Evolutionary conservation across 805 yeast genomes (phyloP), one percentile per base, ranked within the genome.

Genomic region (Kodamaea hsintzibuensis): DNA sequence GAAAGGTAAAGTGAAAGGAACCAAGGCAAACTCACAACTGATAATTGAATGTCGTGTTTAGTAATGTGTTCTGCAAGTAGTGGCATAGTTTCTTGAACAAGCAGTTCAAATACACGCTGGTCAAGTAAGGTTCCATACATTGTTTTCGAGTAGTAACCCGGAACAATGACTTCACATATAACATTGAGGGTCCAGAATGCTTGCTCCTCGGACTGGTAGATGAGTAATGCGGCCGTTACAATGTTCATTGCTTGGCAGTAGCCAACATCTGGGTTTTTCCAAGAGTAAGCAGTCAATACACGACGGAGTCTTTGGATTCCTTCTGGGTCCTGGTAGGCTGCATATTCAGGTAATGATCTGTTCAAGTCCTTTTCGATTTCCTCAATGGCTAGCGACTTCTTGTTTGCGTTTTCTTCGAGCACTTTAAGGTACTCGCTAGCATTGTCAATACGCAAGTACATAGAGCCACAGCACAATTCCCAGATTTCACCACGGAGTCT

Each of bases 211-310:
- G 96, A 88, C 88, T 90, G 91, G 67, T 84, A 88, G 40, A 88
- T 88, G 49, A 89, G 71, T 51, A 89, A 68, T 0, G 90, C 92
- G 1, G 96, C 96, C 1, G 83, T 84, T 7, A 89, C 91, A 50
- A 95, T 95, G 67, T 95, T 95, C 99, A 96, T 95, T 1, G 98
- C 99, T 70, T 95, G 99, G 68, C 99, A 95, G 69, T 95, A 95
- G 0, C 99, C 99, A 22, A 95, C 90, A 42, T 93, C 97, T 0
- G 97, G 97, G 67, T 92, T 91, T 59, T 88, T 89, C 98, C 98
- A 95, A 0, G 97, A 89, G 65, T 92, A 95, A 0, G 97, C 97
- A 0, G 96, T 88, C 55, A 95, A 78, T 0, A 95, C 98, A 56
- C 96, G 80, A 57, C 99, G 79, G 47, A 95, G 78, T 52, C 97